Conservation (phyloP, 495 filamentous ascomycete genomes). For the Poronia punctata region DNA sequence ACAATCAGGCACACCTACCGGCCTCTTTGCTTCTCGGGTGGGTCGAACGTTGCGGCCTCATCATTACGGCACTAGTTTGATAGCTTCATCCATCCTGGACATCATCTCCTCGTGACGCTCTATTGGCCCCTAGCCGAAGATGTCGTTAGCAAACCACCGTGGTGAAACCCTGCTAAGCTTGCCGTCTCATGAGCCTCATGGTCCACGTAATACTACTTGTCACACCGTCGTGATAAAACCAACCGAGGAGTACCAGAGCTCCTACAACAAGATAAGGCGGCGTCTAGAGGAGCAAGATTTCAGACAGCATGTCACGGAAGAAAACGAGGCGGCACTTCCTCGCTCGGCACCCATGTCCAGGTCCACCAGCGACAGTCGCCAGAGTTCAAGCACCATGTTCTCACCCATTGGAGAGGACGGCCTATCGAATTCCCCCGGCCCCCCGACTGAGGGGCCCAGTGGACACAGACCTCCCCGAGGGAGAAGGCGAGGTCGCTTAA, state of each 20-base stretch:
- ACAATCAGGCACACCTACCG: too few relatives aligned
- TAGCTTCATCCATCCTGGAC: neutral
- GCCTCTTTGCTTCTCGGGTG: constrained; percentile 2
- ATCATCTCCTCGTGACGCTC: neutral
- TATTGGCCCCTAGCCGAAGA: neutral
- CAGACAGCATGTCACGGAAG: constrained; percentile 14
- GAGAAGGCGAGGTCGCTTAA: constrained; percentile 20
- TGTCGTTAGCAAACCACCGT: constrained; percentile 1
- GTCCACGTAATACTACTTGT: constrained; percentile 6
- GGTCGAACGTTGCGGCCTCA: neutral
- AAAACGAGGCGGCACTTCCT: constrained; percentile 12
- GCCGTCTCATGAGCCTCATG: too few relatives aligned
- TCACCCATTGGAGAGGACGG: constrained; percentile 15
- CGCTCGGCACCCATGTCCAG: constrained; percentile 12
- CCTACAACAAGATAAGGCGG: constrained; percentile 28
- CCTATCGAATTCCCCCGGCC: constrained; percentile 8
- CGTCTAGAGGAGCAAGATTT: constrained; percentile 16
- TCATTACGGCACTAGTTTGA: neutral
- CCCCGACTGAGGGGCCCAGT: constrained; percentile 5
- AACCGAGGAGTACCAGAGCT: constrained; percentile 25
- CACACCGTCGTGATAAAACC: constrained; percentile 20
- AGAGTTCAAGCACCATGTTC: constrained; percentile 12
- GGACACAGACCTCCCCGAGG: constrained; percentile 15
- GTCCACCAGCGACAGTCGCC: constrained; percentile 5
- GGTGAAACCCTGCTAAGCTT: neutral